Percentiles rank a stretch among this genome's conserved stretches.
phyloP scores from a whole-genome alignment of 352 stramenopile genomes.

The Globisporangium nodosum region DNA sequence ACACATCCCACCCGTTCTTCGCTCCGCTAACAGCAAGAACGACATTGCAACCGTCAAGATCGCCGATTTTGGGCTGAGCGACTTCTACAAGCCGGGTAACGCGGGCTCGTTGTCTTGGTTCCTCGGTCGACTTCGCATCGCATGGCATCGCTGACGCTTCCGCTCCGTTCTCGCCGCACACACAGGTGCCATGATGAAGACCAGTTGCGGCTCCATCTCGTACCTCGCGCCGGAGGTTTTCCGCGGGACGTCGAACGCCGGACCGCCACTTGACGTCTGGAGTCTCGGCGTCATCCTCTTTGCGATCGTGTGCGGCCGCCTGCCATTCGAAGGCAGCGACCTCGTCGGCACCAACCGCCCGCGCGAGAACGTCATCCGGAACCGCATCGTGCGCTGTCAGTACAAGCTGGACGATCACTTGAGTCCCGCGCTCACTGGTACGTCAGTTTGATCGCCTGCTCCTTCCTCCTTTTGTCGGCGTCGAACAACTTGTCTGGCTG shows the following conservation, averaged over 20 bases:
- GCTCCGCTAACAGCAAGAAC: conserved; percentile 46
- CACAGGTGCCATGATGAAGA: conserved; percentile 78
- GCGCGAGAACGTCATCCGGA: conserved; percentile 77
- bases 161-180: not conserved
- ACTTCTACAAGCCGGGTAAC: conserved; percentile 80
- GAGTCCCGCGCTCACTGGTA: conserved; percentile 52
- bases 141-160: not conserved
- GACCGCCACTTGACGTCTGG: conserved; percentile 88
- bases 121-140: not conserved
- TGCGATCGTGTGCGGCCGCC: conserved; percentile 71
- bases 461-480: not conserved
- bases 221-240: conserved; percentile 87
- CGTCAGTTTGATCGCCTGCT: not conserved
- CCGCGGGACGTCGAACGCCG: conserved; percentile 72
- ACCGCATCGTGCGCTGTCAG: conserved; percentile 80
- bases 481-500: not conserved
- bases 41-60: conserved; percentile 83
- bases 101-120: not conserved
- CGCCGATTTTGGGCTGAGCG: conserved; percentile 82
- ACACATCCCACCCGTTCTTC: not conserved
- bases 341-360: conserved; percentile 70
- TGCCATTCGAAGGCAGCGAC: conserved; percentile 81
- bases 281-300: conserved; percentile 87
- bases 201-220: conserved; percentile 81
- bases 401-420: conserved; percentile 79